Percentiles rank a stretch among this genome's conserved stretches.
Evolutionary conservation across 768 basidiomycete genomes (phyloP).

Genomic region (Fistulinella prunicolor): DNA sequence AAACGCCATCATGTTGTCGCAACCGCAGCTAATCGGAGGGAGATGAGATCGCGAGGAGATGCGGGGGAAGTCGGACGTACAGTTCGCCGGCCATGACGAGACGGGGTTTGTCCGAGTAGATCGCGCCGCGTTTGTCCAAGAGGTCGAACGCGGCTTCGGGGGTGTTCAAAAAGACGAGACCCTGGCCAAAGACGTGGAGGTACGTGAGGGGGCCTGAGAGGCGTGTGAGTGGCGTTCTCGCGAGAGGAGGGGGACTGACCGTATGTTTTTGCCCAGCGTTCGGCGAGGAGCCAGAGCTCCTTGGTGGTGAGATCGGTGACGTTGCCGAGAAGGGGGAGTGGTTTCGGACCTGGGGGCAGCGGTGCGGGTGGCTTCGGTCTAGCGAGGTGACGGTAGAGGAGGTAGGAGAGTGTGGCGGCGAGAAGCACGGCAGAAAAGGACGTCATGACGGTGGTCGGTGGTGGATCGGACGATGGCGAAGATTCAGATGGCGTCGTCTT

Average conservation of each 20-base stretch:
- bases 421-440: slow-evolving; percentile 23
- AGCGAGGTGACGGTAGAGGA: slow-evolving; percentile 16
- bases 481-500: no score
- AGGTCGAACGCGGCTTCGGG: slow-evolving; percentile 58
- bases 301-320: slow-evolving; percentile 54
- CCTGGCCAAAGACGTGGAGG: slow-evolving; percentile 62
- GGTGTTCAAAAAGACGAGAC: slow-evolving; percentile 65
- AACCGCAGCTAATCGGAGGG: slow-evolving; percentile 43
- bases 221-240: not conserved
- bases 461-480: slow-evolving; percentile 12
- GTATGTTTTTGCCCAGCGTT: slow-evolving; percentile 59
- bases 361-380: slow-evolving; percentile 30
- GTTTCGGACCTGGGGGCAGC: slow-evolving; percentile 67
- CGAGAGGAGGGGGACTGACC: slow-evolving; percentile 55
- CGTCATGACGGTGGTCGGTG: not conserved
- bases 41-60: slow-evolving; percentile 1
- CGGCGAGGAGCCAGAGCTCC: slow-evolving; percentile 63
- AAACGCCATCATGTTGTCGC: slow-evolving; percentile 71
- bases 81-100: slow-evolving; percentile 71
- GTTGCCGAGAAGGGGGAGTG: slow-evolving; percentile 65
- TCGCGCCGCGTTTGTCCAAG: slow-evolving; percentile 64
- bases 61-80: slow-evolving; percentile 37
- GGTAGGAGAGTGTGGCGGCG: slow-evolving; percentile 11
- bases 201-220: slow-evolving; percentile 63
- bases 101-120: slow-evolving; percentile 73